phyloP scores from a whole-genome alignment of 2,329 filamentous ascomycete species.

The Gyromitra esculenta region DNA sequence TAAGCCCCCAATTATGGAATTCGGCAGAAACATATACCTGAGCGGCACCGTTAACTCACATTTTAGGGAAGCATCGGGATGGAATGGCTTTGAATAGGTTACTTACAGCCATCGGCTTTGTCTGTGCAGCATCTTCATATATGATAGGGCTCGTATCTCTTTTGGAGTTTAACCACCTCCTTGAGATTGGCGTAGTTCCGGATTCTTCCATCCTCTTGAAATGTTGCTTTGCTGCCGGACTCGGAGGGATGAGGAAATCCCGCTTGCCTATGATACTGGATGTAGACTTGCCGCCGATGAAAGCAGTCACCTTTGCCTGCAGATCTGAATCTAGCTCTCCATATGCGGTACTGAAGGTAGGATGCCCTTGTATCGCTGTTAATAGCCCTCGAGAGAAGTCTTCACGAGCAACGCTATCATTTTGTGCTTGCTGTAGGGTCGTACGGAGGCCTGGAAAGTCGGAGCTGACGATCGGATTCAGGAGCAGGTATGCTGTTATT shows the following conservation, averaged over 20 bases:
- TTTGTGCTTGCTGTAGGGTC: slow-evolving; percentile 59
- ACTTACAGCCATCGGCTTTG: slow-evolving; percentile 60
- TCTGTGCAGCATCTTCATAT: slow-evolving; percentile 59
- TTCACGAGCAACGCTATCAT: slow-evolving; percentile 58
- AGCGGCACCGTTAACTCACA: background rate
- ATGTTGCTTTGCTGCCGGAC: slow-evolving; percentile 59
- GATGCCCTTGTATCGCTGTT: slow-evolving; percentile 58
- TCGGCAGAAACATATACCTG: slow-evolving; percentile 59
- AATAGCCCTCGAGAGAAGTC: slow-evolving; percentile 59
- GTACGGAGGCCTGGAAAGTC: slow-evolving; percentile 57
- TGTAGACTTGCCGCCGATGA: slow-evolving; percentile 58
- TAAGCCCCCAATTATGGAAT: slow-evolving; percentile 63
- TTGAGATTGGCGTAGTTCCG: slow-evolving; percentile 52
- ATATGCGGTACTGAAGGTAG: slow-evolving; percentile 58
- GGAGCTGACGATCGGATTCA: slow-evolving; percentile 56
- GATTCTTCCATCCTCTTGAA: slow-evolving; percentile 57
- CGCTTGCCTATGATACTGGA: slow-evolving; percentile 56
- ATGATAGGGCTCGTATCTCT: slow-evolving; percentile 56
- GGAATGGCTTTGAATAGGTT: background rate
- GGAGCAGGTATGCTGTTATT: slow-evolving; percentile 59
- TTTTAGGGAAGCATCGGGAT: background rate
- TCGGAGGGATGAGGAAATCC: slow-evolving; percentile 58
- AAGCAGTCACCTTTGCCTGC: slow-evolving; percentile 58
- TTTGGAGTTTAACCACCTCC: slow-evolving; percentile 52
- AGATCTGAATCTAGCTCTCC: slow-evolving; percentile 58